Conservation (phyloP, 805 yeast genomes). For the Ogataea polymorpha region DNA sequence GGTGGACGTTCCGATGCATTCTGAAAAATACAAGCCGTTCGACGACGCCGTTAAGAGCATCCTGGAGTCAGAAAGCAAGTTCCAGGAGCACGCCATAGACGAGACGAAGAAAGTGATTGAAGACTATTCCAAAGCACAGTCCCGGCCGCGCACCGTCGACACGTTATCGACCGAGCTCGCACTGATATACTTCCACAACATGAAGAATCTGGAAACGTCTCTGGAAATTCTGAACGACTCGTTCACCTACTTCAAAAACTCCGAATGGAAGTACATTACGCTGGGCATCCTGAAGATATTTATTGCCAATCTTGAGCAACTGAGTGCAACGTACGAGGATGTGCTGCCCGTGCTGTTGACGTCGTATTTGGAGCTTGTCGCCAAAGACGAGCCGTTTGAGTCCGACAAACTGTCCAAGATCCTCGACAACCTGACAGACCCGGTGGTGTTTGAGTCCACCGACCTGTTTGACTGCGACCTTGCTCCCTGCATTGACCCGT, state of each 20-base stretch:
- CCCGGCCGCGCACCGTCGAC: slow-evolving; percentile 64
- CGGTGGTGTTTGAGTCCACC: slow-evolving; percentile 20
- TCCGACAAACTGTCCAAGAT: slow-evolving; percentile 16
- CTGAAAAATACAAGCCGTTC: slow-evolving; percentile 7
- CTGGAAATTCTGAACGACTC: slow-evolving; percentile 62
- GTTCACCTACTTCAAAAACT: slow-evolving; percentile 60
- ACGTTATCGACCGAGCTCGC: slow-evolving; percentile 79
- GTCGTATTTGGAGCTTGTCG: slow-evolving; percentile 37
- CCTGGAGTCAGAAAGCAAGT: slow-evolving; percentile 34
- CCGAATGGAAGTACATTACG: slow-evolving; percentile 77
- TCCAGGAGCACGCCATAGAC: slow-evolving; percentile 42
- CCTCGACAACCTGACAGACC: slow-evolving; percentile 12
- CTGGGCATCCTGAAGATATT: slow-evolving; percentile 62
- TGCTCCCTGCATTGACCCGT: slow-evolving; percentile 37
- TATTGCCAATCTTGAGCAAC: slow-evolving; percentile 60
- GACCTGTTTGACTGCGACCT: slow-evolving; percentile 37
- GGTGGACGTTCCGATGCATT: slow-evolving; percentile 15
- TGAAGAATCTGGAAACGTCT: slow-evolving; percentile 56
- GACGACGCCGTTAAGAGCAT: slow-evolving; percentile 20
- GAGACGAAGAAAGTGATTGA: slow-evolving; percentile 56
- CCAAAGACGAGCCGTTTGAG: slow-evolving; percentile 28
- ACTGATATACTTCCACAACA: slow-evolving; percentile 52
- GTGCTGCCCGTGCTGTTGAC: slow-evolving; percentile 31
- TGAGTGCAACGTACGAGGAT: slow-evolving; percentile 20
- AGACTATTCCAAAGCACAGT: slow-evolving; percentile 47